A percentile compares a stretch with the other conserved stretches of the same genome.
Evolutionary conservation across 129 eudicot genomes (phyloP).

Genomic region (Erigeron canadensis): DNA sequence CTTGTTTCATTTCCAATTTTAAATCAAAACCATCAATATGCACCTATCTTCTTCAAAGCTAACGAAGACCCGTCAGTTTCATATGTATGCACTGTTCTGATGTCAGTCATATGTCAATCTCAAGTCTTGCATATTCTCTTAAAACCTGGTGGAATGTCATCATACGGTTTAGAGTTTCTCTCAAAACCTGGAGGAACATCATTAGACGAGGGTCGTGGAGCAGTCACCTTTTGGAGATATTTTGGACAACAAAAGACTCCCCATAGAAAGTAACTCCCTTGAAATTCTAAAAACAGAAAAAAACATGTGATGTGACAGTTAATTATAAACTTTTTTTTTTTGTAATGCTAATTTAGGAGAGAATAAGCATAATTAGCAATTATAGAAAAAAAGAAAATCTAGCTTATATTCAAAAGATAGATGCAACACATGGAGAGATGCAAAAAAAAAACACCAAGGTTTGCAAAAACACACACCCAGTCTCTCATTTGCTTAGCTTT

Average conservation of each 20-base stretch:
- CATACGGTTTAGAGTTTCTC: neutral
- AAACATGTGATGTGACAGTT: neutral
- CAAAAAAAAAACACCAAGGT: no score
- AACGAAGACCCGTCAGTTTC: neutral
- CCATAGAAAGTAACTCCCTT: slow-evolving; percentile 57
- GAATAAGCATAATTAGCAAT: no score
- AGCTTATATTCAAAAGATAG: no score
- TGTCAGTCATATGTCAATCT: neutral
- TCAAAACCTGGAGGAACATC: slow-evolving; percentile 40
- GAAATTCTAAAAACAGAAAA: slow-evolving; percentile 16
- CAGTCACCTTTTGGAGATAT: neutral
- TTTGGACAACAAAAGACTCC: slow-evolving; percentile 43
- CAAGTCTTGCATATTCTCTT: neutral
- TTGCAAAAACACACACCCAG: no score
- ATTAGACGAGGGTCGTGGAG: neutral
- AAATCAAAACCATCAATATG: no score
- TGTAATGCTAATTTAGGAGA: no score
- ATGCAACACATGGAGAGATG: no score
- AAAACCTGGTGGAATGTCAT: slow-evolving; percentile 37
- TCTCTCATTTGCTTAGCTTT: no score
- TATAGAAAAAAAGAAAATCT: no score
- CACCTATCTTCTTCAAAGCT: slow-evolving; percentile 3
- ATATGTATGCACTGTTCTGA: neutral
- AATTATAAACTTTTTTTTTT: no score
- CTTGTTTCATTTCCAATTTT: no score